Conservation (phyloP, 495 filamentous ascomycete genomes). For the Penicillium paradoxum region DNA sequence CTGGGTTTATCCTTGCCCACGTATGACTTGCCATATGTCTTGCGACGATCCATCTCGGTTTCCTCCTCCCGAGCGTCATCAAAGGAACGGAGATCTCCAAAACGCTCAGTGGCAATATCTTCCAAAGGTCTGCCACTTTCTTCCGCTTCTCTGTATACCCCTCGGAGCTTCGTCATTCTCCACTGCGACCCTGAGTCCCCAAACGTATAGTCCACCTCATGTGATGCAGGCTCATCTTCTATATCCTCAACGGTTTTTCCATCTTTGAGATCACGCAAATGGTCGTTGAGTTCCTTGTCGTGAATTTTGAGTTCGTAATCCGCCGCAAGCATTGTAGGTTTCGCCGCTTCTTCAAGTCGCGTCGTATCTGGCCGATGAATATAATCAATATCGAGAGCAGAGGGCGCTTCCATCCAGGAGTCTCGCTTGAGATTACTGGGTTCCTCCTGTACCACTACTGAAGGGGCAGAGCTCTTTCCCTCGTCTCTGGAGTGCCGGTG, state of each 20-base stretch:
- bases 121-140: slow-evolving; percentile 67
- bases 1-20: slow-evolving; percentile 83
- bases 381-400: slow-evolving; percentile 77
- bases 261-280: slow-evolving; percentile 59
- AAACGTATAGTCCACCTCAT: slow-evolving; percentile 77
- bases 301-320: slow-evolving; percentile 76
- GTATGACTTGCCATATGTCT: slow-evolving; percentile 80
- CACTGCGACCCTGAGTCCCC: slow-evolving; percentile 86
- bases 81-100: slow-evolving; percentile 76
- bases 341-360: slow-evolving; percentile 32
- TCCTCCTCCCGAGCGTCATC: slow-evolving; percentile 95
- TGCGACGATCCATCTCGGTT: slow-evolving; percentile 80
- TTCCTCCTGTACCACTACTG: slow-evolving; percentile 32
- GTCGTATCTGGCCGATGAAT: slow-evolving; percentile 59
- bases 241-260: slow-evolving; percentile 50
- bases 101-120: slow-evolving; percentile 74
- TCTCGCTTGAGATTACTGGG: slow-evolving; percentile 56
- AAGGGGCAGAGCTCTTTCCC: slow-evolving; percentile 19
- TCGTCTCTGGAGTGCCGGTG: slow-evolving; percentile 29
- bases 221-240: slow-evolving; percentile 48
- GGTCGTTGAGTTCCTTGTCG: slow-evolving; percentile 71
- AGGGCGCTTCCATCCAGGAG: slow-evolving; percentile 91
- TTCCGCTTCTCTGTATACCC: slow-evolving; percentile 74
- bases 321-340: slow-evolving; percentile 50
- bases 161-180: slow-evolving; percentile 92